Percentiles rank a stretch among this genome's conserved stretches.
These are phyloP conservation scores for Gossypium bickii DNA, from an alignment of 345 rosid species.

Conservation along the genomic window DNA sequence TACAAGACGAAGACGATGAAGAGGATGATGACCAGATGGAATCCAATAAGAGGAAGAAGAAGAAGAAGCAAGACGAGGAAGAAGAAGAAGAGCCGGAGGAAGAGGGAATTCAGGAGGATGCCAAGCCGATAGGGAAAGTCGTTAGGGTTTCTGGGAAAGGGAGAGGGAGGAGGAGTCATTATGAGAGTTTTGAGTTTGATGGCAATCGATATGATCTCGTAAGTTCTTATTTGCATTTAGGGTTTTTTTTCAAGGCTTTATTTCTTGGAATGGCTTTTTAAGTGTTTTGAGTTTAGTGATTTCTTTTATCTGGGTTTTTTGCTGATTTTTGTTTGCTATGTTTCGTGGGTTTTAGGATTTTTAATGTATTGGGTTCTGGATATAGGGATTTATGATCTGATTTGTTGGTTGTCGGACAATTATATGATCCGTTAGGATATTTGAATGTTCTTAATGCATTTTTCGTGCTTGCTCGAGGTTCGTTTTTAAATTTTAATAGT, in stretches of 20 bases:
- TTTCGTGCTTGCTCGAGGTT: neutral
- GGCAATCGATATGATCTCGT: conserved; percentile 75
- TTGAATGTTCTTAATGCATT: neutral
- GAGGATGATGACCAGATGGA: conserved; percentile 30
- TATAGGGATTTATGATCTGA: neutral
- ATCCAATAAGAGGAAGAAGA: conserved; percentile 21
- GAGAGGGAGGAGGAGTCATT: conserved; percentile 58
- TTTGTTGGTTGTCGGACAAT: neutral
- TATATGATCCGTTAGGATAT: neutral
- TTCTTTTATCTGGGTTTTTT: neutral
- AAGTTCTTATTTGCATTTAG: conserved; percentile 23
- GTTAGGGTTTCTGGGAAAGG: conserved; percentile 73
- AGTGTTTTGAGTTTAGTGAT: neutral
- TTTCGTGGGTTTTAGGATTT: neutral
- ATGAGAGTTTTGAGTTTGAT: conserved; percentile 62
- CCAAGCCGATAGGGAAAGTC: conserved; percentile 65
- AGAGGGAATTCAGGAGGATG: conserved; percentile 64
- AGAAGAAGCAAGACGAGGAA: conserved; percentile 23
- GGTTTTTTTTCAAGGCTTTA: neutral
- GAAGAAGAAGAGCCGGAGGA: conserved; percentile 30
- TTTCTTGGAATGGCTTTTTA: neutral
- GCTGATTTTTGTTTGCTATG: neutral
- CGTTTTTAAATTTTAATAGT: neutral
- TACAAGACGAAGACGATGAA: conserved; percentile 39
- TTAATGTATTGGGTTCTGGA: neutral